phyloP scores from a whole-genome alignment of 2,329 filamentous ascomycete genomes.

The Fusarium goolgardi region DNA sequence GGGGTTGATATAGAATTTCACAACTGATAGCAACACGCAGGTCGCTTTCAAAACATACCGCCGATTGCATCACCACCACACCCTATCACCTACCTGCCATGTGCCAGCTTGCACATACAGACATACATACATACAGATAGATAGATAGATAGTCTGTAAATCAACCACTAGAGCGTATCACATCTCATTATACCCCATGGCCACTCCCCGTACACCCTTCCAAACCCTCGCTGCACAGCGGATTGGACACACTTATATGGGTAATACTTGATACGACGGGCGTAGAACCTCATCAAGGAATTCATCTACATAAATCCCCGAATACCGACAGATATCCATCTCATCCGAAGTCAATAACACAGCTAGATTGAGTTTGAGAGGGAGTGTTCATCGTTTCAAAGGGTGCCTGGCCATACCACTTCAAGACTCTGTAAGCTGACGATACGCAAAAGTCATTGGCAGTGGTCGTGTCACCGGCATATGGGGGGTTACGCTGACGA shows the following conservation, averaged over 20 bases:
- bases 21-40: not conserved
- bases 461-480: not conserved
- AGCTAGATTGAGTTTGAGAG: not conserved
- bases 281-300: constrained; percentile 20
- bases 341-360: constrained; percentile 4
- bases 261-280: constrained; percentile 9
- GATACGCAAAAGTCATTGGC: not conserved
- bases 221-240: not conserved
- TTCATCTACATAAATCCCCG: constrained; percentile 22
- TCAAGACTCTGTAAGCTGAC: constrained; percentile 17
- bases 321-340: constrained; percentile 33
- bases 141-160: not conserved
- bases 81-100: constrained; percentile 1
- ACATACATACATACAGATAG: not conserved
- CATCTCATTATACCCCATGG: not conserved
- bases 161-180: constrained; percentile 1
- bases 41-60: not conserved
- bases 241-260: constrained; percentile 21
- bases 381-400: not conserved
- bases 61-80: not conserved
- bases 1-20: constrained; percentile 25
- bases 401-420: not conserved
- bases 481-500: constrained; percentile 17
- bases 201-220: constrained; percentile 36
- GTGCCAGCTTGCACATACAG: not conserved